These are phyloP conservation scores for Psilocybe cubensis DNA, from an alignment of 768 basidiomycete genomes.

Conservation along the genomic window DNA sequence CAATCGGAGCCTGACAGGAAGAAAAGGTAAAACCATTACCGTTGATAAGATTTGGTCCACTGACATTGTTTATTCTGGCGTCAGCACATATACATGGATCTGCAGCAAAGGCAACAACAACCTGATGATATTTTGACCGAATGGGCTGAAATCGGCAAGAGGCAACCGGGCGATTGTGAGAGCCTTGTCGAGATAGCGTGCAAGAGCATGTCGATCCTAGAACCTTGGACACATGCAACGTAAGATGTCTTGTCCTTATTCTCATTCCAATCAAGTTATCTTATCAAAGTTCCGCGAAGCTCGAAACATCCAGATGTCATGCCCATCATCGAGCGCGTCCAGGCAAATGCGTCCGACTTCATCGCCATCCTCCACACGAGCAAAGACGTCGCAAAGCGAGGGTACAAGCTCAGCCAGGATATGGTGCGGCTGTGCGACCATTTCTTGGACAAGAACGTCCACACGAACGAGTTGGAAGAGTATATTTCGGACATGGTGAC, in stretches of 20 bases:
- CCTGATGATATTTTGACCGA: not conserved
- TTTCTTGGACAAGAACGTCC: not conserved
- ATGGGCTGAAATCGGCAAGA: not conserved
- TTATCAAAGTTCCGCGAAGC: not conserved
- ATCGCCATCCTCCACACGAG: not conserved
- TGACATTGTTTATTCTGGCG: not conserved
- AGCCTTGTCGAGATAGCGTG: not conserved
- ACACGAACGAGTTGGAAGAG: not conserved
- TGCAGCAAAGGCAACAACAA: not conserved
- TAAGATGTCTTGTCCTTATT: not conserved
- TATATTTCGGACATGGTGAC: slow-evolving; percentile 1
- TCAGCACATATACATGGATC: not conserved
- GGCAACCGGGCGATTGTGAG: not conserved
- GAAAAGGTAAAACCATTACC: too few relatives aligned
- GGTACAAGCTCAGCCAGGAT: slow-evolving; percentile 4
- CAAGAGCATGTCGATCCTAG: slow-evolving; percentile 6
- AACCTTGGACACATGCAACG: slow-evolving; percentile 12
- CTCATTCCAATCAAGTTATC: not conserved
- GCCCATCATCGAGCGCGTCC: not conserved
- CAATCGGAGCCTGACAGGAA: too few relatives aligned
- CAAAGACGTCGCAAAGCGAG: slow-evolving; percentile 8
- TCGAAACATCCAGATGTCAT: not conserved
- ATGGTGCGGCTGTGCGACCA: slow-evolving; percentile 4
- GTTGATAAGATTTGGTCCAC: too few relatives aligned
- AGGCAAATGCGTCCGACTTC: not conserved